Evolutionary conservation across 306 rosid genomes (phyloP).

Genomic region (Echinosophora koreensis): DNA sequence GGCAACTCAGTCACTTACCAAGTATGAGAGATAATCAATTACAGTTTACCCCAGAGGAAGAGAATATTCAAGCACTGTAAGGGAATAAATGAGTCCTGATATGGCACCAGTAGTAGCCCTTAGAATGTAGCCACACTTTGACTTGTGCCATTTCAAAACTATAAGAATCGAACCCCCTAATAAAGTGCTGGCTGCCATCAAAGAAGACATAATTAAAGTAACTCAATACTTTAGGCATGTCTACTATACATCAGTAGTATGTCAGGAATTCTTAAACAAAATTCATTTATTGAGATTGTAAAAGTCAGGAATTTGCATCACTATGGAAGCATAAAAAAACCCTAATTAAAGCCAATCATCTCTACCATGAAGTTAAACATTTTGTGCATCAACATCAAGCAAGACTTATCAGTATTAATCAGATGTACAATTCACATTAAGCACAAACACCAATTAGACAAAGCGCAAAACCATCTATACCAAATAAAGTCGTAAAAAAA

Average conservation of each 20-base stretch:
- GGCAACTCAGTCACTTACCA: too few species aligned
- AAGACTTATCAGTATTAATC: not conserved
- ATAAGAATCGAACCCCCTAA: slow-evolving; percentile 94
- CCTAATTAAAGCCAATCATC: slow-evolving; percentile 18
- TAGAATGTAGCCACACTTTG: slow-evolving; percentile 92
- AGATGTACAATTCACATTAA: not conserved
- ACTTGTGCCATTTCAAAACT: slow-evolving; percentile 96
- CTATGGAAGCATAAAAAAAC: not conserved
- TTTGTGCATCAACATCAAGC: not conserved
- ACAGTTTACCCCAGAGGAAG: slow-evolving; percentile 86
- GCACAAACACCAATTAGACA: not conserved
- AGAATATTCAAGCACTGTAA: slow-evolving; percentile 89
- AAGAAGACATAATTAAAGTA: slow-evolving; percentile 38
- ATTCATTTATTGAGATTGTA: not conserved
- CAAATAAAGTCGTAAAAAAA: not conserved
- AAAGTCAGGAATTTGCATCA: not conserved
- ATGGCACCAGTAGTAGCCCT: slow-evolving; percentile 96
- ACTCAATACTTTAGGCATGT: not conserved
- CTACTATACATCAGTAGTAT: not conserved
- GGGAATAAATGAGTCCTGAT: slow-evolving; percentile 91
- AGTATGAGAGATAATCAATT: too few species aligned
- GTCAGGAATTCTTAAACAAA: not conserved
- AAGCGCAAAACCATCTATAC: slow-evolving; percentile 4
- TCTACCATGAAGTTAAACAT: slow-evolving; percentile 2
- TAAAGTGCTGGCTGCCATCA: slow-evolving; percentile 81